Conservation (phyloP, 768 basidiomycete species). For the Suillus lakei region DNA sequence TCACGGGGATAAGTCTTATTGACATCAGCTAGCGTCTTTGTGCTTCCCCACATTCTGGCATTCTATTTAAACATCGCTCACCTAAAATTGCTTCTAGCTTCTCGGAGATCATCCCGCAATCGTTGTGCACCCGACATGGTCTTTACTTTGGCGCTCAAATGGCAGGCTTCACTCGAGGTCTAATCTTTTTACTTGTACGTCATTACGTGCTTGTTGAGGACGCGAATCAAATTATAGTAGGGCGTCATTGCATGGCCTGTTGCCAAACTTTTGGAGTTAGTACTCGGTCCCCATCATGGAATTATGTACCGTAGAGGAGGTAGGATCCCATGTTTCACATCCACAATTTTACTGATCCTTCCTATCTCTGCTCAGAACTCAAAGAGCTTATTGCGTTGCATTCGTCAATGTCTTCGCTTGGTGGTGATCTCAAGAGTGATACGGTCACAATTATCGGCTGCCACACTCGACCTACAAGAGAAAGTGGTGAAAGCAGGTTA, state of each 20-base stretch:
- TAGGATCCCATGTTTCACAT: slow-evolving; percentile 15
- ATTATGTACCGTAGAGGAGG: slow-evolving; percentile 86
- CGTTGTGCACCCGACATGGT: slow-evolving; percentile 90
- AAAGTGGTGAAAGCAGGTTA: slow-evolving; percentile 76
- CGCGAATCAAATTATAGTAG: slow-evolving; percentile 38
- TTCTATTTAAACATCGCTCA: background rate
- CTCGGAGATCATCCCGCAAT: slow-evolving; percentile 91
- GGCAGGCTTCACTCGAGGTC: slow-evolving; percentile 66
- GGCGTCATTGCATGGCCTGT: slow-evolving; percentile 84
- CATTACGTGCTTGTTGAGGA: background rate
- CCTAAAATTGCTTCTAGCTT: slow-evolving; percentile 54
- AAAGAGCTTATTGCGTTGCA: slow-evolving; percentile 94
- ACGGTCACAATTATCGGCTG: slow-evolving; percentile 91
- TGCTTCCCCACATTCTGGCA: background rate
- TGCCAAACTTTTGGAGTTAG: slow-evolving; percentile 78
- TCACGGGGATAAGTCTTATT: background rate
- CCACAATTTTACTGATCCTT: background rate
- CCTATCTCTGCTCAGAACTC: slow-evolving; percentile 52
- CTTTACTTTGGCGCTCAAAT: slow-evolving; percentile 88
- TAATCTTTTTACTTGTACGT: slow-evolving; percentile 74
- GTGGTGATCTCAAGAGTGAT: slow-evolving; percentile 85
- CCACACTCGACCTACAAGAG: slow-evolving; percentile 86
- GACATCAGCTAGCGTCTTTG: background rate
- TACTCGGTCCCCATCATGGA: slow-evolving; percentile 84
- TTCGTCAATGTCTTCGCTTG: slow-evolving; percentile 68